Base-by-base conservation (phyloP, 345 rosid genomes). In the Reutealis trisperma region DNA sequence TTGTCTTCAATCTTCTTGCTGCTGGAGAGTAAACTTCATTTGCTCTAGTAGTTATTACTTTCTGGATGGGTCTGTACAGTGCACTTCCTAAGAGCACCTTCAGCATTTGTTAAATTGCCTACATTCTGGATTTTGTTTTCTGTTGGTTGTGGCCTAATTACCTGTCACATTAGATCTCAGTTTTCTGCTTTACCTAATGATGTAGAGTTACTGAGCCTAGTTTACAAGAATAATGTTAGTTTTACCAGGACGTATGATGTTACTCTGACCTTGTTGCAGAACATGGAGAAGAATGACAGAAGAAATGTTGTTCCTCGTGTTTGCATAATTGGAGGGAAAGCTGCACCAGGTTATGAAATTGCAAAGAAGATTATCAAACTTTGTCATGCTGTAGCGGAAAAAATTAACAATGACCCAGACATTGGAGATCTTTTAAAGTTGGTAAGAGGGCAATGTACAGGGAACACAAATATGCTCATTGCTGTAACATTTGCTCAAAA, bases 251-350 rank as follows among this genome's bases (percentile, higher is more conserved):
- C 41, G 13, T 55, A 51, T 64, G 22, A 45, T 55, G 9, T 21
- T 67, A 11, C 67, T 66, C 55, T 74, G 25, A 32, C 27, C 61
- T 68, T 67, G 63, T 44, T 32, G 62, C 78, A 86, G 86, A 81
- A 83, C 65, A 86, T 86, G 89, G 77, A 82, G 55, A 68, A 78
- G 66, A 79, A 72, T 66, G 86, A 80, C 59, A 84, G 82, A 78
- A 82, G 45, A 70, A 83, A 80, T 22, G 87, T 86, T 75, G 89
- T 84, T 65, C 89, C 89, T 32, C 87, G 86, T 45, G 87, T 86
- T 68, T 84, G 87, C 84, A 86, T 86, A 45, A 67, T 86, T 70
- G 87, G 89, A 63, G 87, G 89, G 41, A 86, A 84, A 81, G 89
- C 89, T 64, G 89, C 89, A 27, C 89, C 89, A 47, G 89, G 89